Evolutionary conservation across 2,329 filamentous ascomycete genomes (phyloP).

Genomic region (Xylariaceae sp.): DNA sequence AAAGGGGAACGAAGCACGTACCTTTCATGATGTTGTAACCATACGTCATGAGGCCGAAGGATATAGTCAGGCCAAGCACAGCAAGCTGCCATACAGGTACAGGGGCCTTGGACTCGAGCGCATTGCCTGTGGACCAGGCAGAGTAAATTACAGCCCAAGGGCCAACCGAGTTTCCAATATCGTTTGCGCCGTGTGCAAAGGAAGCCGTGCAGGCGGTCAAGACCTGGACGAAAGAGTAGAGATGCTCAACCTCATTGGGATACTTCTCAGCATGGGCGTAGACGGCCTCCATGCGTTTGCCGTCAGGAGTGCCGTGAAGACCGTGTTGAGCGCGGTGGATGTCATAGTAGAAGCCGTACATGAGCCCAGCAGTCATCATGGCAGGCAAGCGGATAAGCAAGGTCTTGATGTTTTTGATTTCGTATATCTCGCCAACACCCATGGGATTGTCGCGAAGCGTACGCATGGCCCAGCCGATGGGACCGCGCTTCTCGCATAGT

Average conservation of each 20-base stretch:
- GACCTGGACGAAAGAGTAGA: slow-evolving; percentile 62
- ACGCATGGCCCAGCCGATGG: slow-evolving; percentile 80
- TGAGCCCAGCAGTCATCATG: slow-evolving; percentile 52
- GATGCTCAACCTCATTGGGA: slow-evolving; percentile 63
- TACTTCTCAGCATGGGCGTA: slow-evolving; percentile 61
- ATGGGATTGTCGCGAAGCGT: slow-evolving; percentile 67
- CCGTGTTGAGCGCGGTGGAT: slow-evolving; percentile 72
- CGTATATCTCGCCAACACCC: slow-evolving; percentile 67
- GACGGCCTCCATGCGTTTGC: slow-evolving; percentile 62
- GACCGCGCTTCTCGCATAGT: slow-evolving; percentile 57
- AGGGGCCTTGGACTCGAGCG: slow-evolving; percentile 54
- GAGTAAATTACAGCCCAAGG: slow-evolving; percentile 66
- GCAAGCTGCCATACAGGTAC: slow-evolving; percentile 74
- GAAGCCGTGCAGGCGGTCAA: slow-evolving; percentile 66
- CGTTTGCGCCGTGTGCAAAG: slow-evolving; percentile 72
- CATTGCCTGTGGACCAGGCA: slow-evolving; percentile 58
- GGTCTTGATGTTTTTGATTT: slow-evolving; percentile 62
- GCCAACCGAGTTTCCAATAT: slow-evolving; percentile 66
- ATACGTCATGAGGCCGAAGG: slow-evolving; percentile 64
- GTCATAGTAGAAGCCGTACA: slow-evolving; percentile 77
- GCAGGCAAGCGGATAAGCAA: slow-evolving; percentile 63
- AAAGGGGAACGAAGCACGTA: slow-evolving; percentile 31
- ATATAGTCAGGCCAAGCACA: slow-evolving; percentile 59
- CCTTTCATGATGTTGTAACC: slow-evolving; percentile 83
- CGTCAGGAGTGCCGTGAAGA: slow-evolving; percentile 65